Evolutionary conservation across 805 yeast species (phyloP), one percentile per base, ranked within the genome.

Genomic region (Vanderwaltozyma polyspora): DNA sequence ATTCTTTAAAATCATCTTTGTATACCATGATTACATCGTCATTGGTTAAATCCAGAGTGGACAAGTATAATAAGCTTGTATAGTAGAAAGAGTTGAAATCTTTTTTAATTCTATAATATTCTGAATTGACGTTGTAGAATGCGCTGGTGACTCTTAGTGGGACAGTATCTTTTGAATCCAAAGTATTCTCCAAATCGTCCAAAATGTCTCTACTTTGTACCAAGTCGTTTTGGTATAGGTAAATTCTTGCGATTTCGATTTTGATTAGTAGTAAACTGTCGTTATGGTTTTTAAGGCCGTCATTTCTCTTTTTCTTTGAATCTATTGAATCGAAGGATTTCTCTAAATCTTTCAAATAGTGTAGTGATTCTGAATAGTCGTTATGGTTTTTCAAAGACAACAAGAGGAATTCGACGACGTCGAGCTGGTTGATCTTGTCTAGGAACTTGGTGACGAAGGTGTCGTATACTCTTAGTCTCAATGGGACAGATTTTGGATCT

Each of bases 71-170:
- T 55, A 91, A 66, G 15, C 86, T 77, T 48, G 81, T 85, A 48
- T 79, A 73, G 59, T 91, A 91, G 62, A 74, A 89, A 25, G 68
- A 64, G 45, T 85, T 83, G 63, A 77, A 86, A 59, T 91, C 94
- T 19, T 75, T 74, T 49, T 77, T 76, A 40, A 71, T 57, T 59
- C 84, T 79, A 67, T 72, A 76, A 52, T 76, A 74, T 51, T 80
- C 81, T 36, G 95, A 75, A 48, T 74, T 77, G 16, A 89, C 77
- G 42, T 79, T 74, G 58, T 84, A 89, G 58, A 68, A 89, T 21
- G 94, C 82, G 18, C 94, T 85, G 46, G 78, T 78, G 44, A 91
- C 74, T 47, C 74, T 72, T 35, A 68, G 61, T 36, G 79, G 82
- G 32, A 72, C 58, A 6, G 74, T 55, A 45, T 73, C 76, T 37